Evolutionary conservation across 2,329 filamentous ascomycete genomes (phyloP).

Genomic region (Talaromyces pinophilus): DNA sequence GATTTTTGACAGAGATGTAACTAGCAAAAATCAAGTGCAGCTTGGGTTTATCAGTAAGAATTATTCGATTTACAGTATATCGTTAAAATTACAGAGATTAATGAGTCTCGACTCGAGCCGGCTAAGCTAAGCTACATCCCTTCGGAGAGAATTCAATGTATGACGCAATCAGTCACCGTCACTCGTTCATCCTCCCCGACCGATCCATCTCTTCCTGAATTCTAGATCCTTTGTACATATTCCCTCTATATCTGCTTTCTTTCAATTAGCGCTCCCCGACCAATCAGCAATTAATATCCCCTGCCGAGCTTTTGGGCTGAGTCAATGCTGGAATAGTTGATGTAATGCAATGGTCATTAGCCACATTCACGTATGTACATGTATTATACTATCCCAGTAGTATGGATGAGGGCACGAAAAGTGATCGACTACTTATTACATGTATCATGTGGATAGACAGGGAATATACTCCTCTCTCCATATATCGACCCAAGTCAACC

Average conservation of each 20-base stretch:
- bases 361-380: background rate
- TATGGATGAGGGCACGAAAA: background rate
- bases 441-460: background rate
- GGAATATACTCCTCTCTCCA: background rate
- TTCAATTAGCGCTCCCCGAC: background rate
- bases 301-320: background rate
- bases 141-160: background rate
- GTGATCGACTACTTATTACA: background rate
- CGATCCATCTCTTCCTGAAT: background rate
- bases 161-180: background rate
- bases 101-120: background rate
- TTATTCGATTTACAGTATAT: background rate
- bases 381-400: no score
- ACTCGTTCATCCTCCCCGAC: background rate
- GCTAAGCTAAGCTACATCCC: background rate
- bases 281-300: background rate
- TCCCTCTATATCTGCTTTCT: background rate
- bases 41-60: no score
- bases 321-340: background rate
- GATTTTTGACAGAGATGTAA: background rate
- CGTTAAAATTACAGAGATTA: background rate
- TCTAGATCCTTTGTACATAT: background rate
- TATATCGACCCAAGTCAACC: background rate
- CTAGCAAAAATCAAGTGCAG: background rate
- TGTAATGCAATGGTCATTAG: background rate